Conservation (phyloP, 257 asterid species). For the Solanum sejunctum region DNA sequence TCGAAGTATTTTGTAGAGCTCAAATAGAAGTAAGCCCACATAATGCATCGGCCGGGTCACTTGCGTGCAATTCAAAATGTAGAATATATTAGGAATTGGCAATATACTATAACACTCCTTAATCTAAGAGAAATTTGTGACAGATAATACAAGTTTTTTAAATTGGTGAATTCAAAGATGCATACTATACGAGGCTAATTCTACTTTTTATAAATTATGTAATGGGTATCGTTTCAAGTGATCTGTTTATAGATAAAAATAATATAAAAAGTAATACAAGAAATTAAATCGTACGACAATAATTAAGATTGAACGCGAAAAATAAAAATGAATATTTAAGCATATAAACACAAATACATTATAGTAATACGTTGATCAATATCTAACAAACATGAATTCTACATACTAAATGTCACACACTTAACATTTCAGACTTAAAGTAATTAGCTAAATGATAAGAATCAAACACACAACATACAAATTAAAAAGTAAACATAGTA, state of each 20-base stretch:
- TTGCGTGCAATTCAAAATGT: not conserved
- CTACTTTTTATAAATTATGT: no score
- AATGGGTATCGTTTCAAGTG: no score
- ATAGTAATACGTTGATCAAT: not conserved
- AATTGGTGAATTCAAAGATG: no score
- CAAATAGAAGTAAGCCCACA: not conserved
- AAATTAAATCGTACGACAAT: no score
- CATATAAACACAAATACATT: not conserved
- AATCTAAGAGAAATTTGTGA: no score
- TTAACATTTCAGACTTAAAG: not conserved
- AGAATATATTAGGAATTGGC: not conserved
- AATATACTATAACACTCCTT: not conserved
- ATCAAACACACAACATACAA: not conserved
- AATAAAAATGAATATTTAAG: no score
- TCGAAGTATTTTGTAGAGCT: not conserved
- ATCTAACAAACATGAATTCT: not conserved
- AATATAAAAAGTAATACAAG: not conserved
- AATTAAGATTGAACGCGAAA: not conserved
- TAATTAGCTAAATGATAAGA: not conserved
- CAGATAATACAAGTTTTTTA: no score
- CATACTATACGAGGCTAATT: no score
- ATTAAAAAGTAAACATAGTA: no score
- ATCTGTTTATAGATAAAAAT: not conserved
- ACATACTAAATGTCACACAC: not conserved
- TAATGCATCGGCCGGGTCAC: not conserved